Evolutionary conservation across 192 early-diverging fungal genomes (phyloP).

Genomic region (Hyaloraphidium curvatum): DNA sequence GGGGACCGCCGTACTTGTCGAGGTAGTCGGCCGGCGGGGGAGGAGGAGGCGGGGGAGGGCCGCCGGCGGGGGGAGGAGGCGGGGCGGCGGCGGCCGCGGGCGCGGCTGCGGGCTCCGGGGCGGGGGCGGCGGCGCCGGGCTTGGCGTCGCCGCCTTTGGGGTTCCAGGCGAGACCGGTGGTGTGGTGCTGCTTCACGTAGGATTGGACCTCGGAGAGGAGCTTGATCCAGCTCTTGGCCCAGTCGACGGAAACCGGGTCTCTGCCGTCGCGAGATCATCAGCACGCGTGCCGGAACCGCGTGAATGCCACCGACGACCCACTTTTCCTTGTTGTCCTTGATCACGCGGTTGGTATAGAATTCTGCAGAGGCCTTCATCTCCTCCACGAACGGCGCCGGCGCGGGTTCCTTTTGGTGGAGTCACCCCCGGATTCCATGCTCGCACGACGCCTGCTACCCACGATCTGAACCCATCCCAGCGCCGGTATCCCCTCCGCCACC

Average conservation of each 20-base stretch:
- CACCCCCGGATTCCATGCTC: neutral
- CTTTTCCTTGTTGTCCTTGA: constrained; percentile 78
- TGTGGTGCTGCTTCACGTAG: constrained; percentile 79
- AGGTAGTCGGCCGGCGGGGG: neutral
- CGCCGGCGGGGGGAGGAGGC: neutral
- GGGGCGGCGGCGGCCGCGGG: constrained; percentile 20
- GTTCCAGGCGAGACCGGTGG: constrained; percentile 85
- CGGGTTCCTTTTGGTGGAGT: constrained; percentile 37
- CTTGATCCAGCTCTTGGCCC: constrained; percentile 50
- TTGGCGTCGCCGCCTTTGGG: constrained; percentile 25
- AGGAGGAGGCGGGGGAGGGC: neutral
- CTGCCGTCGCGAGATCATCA: constrained; percentile 14
- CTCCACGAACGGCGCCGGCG: constrained; percentile 66
- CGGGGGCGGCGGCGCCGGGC: constrained; percentile 3
- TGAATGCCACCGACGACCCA: constrained; percentile 12
- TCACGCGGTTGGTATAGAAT: constrained; percentile 80
- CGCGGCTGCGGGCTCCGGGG: constrained; percentile 11
- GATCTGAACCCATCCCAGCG: constrained; percentile 79
- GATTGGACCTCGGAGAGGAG: constrained; percentile 53
- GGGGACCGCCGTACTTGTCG: neutral
- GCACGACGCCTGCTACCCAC: constrained; percentile 24
- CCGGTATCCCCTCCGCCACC: constrained; percentile 74
- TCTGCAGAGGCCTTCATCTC: constrained; percentile 82
- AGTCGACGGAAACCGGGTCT: constrained; percentile 64
- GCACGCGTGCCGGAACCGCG: neutral